Evolutionary conservation across 768 basidiomycete species (phyloP), one percentile per base, ranked within the genome.

Genomic region (Lepiota venenata): DNA sequence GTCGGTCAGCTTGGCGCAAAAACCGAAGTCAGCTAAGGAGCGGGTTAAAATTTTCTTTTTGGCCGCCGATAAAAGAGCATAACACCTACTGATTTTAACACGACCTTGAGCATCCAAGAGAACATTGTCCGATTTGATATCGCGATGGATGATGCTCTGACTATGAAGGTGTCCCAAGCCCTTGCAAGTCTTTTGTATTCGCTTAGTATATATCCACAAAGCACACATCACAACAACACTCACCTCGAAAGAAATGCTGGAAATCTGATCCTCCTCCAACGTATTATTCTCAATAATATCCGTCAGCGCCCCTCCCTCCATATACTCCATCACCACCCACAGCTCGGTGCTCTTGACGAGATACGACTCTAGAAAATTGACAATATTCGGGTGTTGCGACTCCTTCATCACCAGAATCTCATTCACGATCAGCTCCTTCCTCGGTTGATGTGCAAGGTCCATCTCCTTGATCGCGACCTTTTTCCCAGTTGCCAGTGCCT

Each of bases 381-480:
- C 94, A 55, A 98, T 95, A 64, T 97, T 98, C 27, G 93, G 92
- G 67, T 97, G 94, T 58, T 94, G 92, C 22, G 91, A 93, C 70
- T 95, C 97, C 69, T 94, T 96, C 96, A 99, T 98, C 61, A 99
- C 97, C 57, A 98, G 76, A 61, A 97, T 98, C 71, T 98, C 94
- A 63, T 98, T 98, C 52, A 97, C 94, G 66, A 98, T 96, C 48
- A 97, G 79, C 74, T 99, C 96, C 72, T 98, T 99, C 57, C 96
- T 79, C 16, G 95, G 96, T 64, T 96, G 94, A 65, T 93, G 91
- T 18, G 91, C 81, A 38, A 97, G 76, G 70, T 98, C 94, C 94
- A 97, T 97, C 77, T 97, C 93, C 75, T 98, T 98, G 76, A 98
- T 96, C 2, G 94, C 94, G 10, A 97, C 91, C 70, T 94, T 95